These are phyloP conservation scores for Diaporthe humulicola DNA, from an alignment of 2,329 filamentous ascomycete genomes.

Conservation along the genomic window DNA sequence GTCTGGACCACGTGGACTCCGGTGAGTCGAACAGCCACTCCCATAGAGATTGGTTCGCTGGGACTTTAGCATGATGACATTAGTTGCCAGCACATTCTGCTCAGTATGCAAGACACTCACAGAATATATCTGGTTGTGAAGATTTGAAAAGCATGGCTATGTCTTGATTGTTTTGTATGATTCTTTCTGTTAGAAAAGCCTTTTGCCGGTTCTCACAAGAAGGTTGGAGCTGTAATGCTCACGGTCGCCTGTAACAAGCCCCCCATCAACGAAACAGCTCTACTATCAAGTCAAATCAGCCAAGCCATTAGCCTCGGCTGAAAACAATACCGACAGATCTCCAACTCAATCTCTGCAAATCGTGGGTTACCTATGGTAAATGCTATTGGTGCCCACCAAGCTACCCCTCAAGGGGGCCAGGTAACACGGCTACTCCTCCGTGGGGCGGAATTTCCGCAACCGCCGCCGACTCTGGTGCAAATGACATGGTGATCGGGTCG, in stretches of 20 bases:
- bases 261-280: not conserved
- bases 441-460: too few species aligned
- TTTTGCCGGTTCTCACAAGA: not conserved
- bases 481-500: too few species aligned
- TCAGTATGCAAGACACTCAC: not conserved
- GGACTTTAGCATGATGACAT: conserved; percentile 7
- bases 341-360: not conserved
- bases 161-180: not conserved
- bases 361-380: not conserved
- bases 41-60: conserved; percentile 31
- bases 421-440: too few species aligned
- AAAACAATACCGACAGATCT: conserved; percentile 1
- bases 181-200: not conserved
- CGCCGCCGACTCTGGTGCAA: too few species aligned
- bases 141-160: conserved; percentile 29
- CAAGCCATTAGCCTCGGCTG: conserved; percentile 1
- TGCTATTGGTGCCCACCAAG: conserved; percentile 4
- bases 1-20: not conserved
- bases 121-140: conserved; percentile 23
- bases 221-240: not conserved
- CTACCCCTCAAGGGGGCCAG: not conserved
- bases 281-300: not conserved
- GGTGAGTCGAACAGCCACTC: conserved; percentile 33
- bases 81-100: not conserved
- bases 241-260: not conserved